These are phyloP conservation scores for Hamamelis virginiana DNA, from an alignment of 164 flowering plant genomes.

Conservation along the genomic window DNA sequence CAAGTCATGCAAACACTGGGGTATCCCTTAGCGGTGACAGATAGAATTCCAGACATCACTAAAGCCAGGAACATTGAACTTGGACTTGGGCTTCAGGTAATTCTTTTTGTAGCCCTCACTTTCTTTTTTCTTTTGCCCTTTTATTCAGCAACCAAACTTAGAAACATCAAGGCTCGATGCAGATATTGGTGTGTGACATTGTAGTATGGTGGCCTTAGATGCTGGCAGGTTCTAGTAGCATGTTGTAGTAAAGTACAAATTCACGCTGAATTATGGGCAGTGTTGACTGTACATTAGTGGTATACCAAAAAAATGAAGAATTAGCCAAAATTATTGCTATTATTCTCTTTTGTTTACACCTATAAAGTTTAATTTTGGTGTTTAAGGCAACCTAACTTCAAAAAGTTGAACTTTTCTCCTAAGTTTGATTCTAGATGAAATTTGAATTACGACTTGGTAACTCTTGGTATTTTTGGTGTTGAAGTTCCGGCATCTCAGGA, in stretches of 20 bases:
- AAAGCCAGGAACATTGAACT: slow-evolving; percentile 94
- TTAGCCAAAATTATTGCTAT: background rate
- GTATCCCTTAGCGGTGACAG: slow-evolving; percentile 69
- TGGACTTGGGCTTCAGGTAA: slow-evolving; percentile 96
- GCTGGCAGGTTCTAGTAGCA: background rate
- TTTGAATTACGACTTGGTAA: too few relatives aligned
- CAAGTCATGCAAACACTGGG: slow-evolving; percentile 83
- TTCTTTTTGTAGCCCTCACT: background rate
- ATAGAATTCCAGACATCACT: slow-evolving; percentile 85
- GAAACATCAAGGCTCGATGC: background rate
- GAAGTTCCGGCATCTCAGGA: background rate
- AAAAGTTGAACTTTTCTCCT: too few relatives aligned
- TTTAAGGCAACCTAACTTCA: too few relatives aligned
- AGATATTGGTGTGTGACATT: background rate
- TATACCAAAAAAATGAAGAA: too few relatives aligned
- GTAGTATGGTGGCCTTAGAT: background rate
- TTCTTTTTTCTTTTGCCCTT: background rate
- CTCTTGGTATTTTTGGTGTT: background rate
- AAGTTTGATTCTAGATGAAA: too few relatives aligned
- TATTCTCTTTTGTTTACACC: too few relatives aligned
- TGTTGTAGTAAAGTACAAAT: too few relatives aligned
- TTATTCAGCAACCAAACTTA: background rate
- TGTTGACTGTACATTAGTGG: too few relatives aligned
- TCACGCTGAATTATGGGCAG: too few relatives aligned
- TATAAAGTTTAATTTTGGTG: too few relatives aligned